Evolutionary conservation across 495 filamentous ascomycete species (phyloP), one percentile per base, ranked within the genome.

Genomic region (Rostrohypoxylon terebratum): DNA sequence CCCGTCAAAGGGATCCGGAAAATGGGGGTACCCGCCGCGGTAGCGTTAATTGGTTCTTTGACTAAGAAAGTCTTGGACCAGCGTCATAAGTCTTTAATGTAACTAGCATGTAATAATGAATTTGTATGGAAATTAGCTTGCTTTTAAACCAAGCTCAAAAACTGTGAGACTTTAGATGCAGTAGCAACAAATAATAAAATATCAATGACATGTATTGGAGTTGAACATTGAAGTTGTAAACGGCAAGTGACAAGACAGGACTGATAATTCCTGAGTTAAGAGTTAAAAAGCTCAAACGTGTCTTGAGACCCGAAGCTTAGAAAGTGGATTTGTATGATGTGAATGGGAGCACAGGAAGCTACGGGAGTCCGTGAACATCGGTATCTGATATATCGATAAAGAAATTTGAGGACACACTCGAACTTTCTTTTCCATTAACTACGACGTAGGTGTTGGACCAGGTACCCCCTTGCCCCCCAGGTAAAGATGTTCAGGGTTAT

Each of bases 311-410:
- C n/a, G 54, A 20, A 21, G 54, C 16, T 54, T 33, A 31, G 16
- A 33, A 58, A 18, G 54, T 31, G 33, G 54, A 21, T 38, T 36
- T 33, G 34, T 4, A 58, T 21, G 54, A 58, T 40, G 23, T 55
- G 40, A 23, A 63, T 53, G 62, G 47, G 14, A 57, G 59, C 18
- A 53, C 47, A 25, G 21, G 16, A 50, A 50, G 23, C 47, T 20
- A 23, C 38, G 45, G 31, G 53, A 18, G 31, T 53, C 64, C 57
- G 57, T 23, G 65, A 60, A 59, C 33, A 51, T 45, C 16, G 23
- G 44, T n/a, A 33, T 50, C 25, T 25, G 34, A 25, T 40, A 38
- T 71, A 71, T 70, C 68, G 68, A 70, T 64, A 70, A 70, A 70
- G 68, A 70, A 53, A 69, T 51, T 38, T 28, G 31, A 59, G 64